Evolutionary conservation across 2,329 filamentous ascomycete genomes (phyloP).

Genomic region (Claviceps humidiphila): DNA sequence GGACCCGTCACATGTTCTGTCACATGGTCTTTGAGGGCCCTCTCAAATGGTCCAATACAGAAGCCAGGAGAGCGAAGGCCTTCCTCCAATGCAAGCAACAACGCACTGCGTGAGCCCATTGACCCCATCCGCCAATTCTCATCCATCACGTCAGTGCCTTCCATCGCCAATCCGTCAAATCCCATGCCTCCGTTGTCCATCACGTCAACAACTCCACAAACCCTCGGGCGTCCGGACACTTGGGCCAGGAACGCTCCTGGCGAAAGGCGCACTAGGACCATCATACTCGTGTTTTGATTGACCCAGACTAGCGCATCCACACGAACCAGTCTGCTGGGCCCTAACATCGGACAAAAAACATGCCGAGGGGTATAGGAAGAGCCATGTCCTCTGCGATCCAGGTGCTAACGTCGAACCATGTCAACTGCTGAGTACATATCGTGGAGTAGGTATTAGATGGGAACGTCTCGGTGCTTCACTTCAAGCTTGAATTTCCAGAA

Average conservation of each 20-base stretch:
- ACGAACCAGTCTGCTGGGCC: constrained; percentile 6
- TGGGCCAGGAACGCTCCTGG: constrained; percentile 3
- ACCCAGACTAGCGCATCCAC: constrained; percentile 7
- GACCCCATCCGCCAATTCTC: too few species aligned
- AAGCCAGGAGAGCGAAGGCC: too few species aligned
- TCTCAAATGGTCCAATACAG: too few species aligned
- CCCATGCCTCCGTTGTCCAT: background rate
- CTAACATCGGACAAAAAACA: constrained; percentile 4
- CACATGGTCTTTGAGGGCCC: too few species aligned
- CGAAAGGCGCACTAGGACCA: background rate
- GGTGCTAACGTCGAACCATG: background rate
- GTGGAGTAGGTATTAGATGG: background rate
- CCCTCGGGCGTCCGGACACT: background rate
- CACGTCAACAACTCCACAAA: constrained; percentile 1
- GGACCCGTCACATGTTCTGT: too few species aligned
- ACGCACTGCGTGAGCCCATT: too few species aligned
- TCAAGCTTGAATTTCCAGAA: background rate
- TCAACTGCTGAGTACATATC: background rate
- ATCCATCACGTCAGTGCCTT: too few species aligned
- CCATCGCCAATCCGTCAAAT: background rate
- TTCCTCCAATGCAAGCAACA: too few species aligned
- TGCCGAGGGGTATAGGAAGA: constrained; percentile 1
- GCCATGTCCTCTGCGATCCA: constrained; percentile 1
- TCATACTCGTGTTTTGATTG: constrained; percentile 4
- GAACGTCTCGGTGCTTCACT: too few species aligned